Conservation (phyloP, 1,139 yeast species). For the Diutina sp. region DNA sequence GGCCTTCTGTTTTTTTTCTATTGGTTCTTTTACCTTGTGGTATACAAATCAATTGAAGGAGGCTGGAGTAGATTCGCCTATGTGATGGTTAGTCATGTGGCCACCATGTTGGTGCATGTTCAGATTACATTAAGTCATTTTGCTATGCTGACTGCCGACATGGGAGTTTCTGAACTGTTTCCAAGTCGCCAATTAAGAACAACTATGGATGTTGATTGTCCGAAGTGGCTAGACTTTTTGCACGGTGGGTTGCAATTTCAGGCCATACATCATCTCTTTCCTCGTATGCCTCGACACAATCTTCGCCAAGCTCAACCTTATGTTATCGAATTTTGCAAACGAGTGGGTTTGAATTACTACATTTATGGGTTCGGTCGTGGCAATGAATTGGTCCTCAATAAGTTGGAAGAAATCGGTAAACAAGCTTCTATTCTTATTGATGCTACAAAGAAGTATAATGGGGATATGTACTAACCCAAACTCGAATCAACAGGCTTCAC, state of each 20-base stretch:
- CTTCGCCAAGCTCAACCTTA: conserved; percentile 61
- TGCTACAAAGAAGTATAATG: background rate
- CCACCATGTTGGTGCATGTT: conserved; percentile 85
- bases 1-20: conserved; percentile 60
- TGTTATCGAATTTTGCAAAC: conserved; percentile 62
- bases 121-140: conserved; percentile 85
- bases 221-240: conserved; percentile 79
- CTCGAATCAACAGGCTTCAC: background rate
- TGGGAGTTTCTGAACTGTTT: conserved; percentile 76
- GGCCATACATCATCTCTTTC: conserved; percentile 82
- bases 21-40: conserved; percentile 67
- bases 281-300: conserved; percentile 81
- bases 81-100: conserved; percentile 61
- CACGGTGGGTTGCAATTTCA: conserved; percentile 93
- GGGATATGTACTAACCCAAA: background rate
- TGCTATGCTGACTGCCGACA: conserved; percentile 85
- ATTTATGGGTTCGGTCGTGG: conserved; percentile 80
- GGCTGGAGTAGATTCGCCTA: conserved; percentile 40
- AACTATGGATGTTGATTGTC: conserved; percentile 93
- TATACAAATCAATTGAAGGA: conserved; percentile 38
- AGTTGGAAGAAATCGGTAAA: conserved; percentile 62
- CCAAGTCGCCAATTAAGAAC: conserved; percentile 75
- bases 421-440: conserved; percentile 20
- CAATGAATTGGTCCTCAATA: conserved; percentile 54
- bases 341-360: conserved; percentile 70